Conservation (phyloP, 1,139 yeast genomes). For the Geotrichum cucujoidarum region DNA sequence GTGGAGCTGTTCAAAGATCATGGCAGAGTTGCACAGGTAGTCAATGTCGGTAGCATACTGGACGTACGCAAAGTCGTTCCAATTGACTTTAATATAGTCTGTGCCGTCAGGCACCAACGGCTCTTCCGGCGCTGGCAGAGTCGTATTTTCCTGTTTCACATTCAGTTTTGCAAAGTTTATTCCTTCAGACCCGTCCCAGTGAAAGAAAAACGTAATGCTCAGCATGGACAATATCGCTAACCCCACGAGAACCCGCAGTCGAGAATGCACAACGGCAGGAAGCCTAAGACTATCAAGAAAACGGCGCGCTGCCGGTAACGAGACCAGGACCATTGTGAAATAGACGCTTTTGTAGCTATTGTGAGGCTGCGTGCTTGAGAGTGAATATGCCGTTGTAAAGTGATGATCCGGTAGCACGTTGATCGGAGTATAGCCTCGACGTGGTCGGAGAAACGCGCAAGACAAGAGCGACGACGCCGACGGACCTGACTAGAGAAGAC, state of each 20-base stretch:
- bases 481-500: too few relatives aligned
- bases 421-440: too few relatives aligned
- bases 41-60: conserved; percentile 44
- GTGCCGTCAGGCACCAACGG: background rate
- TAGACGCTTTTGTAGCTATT: background rate
- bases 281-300: background rate
- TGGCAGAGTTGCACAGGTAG: conserved; percentile 44
- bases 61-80: conserved; percentile 41
- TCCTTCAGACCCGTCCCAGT: background rate
- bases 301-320: background rate
- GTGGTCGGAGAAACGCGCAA: too few relatives aligned
- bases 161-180: background rate
- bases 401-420: too few relatives aligned
- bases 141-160: background rate
- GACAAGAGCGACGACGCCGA: too few relatives aligned
- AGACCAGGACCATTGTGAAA: background rate
- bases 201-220: background rate
- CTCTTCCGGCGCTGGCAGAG: background rate
- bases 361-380: too few relatives aligned
- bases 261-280: background rate
- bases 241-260: background rate
- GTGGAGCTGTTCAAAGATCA: conserved; percentile 40
- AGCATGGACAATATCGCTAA: background rate
- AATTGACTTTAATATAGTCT: conserved; percentile 4
- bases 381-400: too few relatives aligned